phyloP scores from a whole-genome alignment of 116 monocot species.

The Iris pallida region DNA sequence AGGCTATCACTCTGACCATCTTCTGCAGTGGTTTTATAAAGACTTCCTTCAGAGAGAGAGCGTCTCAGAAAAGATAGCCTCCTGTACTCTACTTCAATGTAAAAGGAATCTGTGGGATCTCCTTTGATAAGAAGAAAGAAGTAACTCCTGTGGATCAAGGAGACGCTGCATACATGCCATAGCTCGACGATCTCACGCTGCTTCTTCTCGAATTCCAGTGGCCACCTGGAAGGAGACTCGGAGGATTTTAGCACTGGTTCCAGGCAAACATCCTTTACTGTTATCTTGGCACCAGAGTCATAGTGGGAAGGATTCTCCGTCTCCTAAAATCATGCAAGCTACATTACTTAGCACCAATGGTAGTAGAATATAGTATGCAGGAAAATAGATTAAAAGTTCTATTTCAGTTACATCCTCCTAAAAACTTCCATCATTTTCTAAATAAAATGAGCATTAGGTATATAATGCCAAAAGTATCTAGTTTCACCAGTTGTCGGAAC shows the following conservation, averaged over 20 bases:
- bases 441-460: too few relatives aligned
- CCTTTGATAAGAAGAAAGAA: slow-evolving; percentile 69
- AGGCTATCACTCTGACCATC: slow-evolving; percentile 9
- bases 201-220: slow-evolving; percentile 45
- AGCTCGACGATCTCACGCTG: slow-evolving; percentile 54
- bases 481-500: too few relatives aligned
- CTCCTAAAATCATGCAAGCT: not conserved
- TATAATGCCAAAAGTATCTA: too few relatives aligned
- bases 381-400: not conserved
- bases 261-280: slow-evolving; percentile 23
- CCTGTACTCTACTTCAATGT: slow-evolving; percentile 72
- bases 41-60: slow-evolving; percentile 16
- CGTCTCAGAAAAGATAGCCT: slow-evolving; percentile 47
- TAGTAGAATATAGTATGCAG: not conserved
- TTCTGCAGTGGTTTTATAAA: slow-evolving; percentile 5
- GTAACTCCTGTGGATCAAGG: slow-evolving; percentile 55
- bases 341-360: not conserved
- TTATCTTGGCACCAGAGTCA: slow-evolving; percentile 16
- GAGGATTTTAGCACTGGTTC: slow-evolving; percentile 14
- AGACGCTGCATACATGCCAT: slow-evolving; percentile 57
- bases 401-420: not conserved
- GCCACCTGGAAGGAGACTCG: slow-evolving; percentile 39
- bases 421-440: not conserved
- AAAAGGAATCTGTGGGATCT: slow-evolving; percentile 49
- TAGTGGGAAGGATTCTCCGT: slow-evolving; percentile 8